Conservation (phyloP, 371 early-diverging fungal species). For the Apophysomyces variabilis region DNA sequence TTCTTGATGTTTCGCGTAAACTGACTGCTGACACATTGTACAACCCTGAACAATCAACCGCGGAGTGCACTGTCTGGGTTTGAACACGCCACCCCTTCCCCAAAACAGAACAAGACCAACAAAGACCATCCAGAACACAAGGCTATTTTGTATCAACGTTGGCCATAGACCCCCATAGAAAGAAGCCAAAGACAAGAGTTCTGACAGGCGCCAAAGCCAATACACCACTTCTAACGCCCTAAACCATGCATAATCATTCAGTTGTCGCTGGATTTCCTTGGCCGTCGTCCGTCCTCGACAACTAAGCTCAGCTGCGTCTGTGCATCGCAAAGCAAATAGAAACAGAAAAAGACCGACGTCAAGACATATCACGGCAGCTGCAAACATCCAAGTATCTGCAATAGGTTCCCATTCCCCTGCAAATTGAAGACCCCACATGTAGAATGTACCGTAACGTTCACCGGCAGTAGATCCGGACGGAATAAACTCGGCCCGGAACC, state of each 20-base stretch:
- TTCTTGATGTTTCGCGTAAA: neutral
- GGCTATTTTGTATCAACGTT: conserved; percentile 31
- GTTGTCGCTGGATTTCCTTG: conserved; percentile 10
- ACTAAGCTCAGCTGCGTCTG: conserved; percentile 23
- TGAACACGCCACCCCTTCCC: conserved; percentile 32
- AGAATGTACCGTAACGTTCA: conserved; percentile 58
- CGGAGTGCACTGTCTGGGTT: conserved; percentile 8
- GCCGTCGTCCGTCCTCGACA: conserved; percentile 10
- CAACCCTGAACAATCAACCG: conserved; percentile 16
- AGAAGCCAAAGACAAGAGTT: conserved; percentile 35
- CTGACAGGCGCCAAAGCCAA: conserved; percentile 51
- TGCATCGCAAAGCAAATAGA: conserved; percentile 32
- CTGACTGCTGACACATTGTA: conserved; percentile 1
- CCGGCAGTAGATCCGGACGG: conserved; percentile 46
- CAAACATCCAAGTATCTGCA: conserved; percentile 80
- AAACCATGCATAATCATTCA: conserved; percentile 39
- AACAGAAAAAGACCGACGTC: conserved; percentile 55
- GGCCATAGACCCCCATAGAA: conserved; percentile 53
- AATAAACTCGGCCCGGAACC: conserved; percentile 60
- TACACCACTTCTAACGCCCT: conserved; percentile 33
- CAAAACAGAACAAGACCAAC: conserved; percentile 29
- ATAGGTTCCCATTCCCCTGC: conserved; percentile 77
- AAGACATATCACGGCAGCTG: conserved; percentile 47
- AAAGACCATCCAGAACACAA: conserved; percentile 38
- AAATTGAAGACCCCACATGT: conserved; percentile 61